A percentile compares a stretch with the other conserved stretches of the same genome.
Conservation (phyloP, 257 asterid species). For the Henckelia pumila region DNA sequence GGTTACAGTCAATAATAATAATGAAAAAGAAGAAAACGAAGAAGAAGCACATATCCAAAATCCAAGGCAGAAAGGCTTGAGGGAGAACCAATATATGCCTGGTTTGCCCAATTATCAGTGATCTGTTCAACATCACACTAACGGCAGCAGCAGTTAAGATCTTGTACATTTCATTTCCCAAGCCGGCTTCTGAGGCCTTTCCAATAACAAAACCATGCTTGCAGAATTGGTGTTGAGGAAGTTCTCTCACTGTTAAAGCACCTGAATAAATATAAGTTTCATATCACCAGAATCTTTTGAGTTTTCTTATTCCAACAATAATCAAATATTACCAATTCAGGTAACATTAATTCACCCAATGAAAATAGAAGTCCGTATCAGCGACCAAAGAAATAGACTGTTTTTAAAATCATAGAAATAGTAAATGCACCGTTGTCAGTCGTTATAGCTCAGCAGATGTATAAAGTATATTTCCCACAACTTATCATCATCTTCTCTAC, state of each 20-base stretch:
- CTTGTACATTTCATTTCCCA: slow-evolving; percentile 96
- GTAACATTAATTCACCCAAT: not conserved
- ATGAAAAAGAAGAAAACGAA: not conserved
- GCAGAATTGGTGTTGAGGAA: slow-evolving; percentile 79
- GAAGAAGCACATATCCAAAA: slow-evolving; percentile 25
- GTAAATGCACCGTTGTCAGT: not conserved
- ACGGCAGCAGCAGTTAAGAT: slow-evolving; percentile 87
- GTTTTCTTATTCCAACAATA: not conserved
- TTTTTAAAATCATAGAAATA: not conserved
- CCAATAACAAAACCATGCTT: slow-evolving; percentile 87
- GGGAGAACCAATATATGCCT: slow-evolving; percentile 99
- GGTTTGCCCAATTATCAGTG: slow-evolving; percentile 98
- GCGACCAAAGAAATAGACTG: not conserved
- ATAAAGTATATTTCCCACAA: not conserved
- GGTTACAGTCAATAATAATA: not conserved
- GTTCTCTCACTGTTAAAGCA: slow-evolving; percentile 65
- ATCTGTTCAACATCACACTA: slow-evolving; percentile 96
- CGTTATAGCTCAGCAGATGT: slow-evolving; percentile 5
- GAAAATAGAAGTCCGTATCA: not conserved
- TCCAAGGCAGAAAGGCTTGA: slow-evolving; percentile 65
- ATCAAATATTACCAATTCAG: not conserved
- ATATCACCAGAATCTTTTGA: slow-evolving; percentile 9
- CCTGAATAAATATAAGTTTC: slow-evolving; percentile 43
- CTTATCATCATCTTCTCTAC: not conserved
- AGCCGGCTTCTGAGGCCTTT: slow-evolving; percentile 97